Evolutionary conservation across 2,329 filamentous ascomycete genomes (phyloP).

Genomic region (Endoconidiophora polonica): DNA sequence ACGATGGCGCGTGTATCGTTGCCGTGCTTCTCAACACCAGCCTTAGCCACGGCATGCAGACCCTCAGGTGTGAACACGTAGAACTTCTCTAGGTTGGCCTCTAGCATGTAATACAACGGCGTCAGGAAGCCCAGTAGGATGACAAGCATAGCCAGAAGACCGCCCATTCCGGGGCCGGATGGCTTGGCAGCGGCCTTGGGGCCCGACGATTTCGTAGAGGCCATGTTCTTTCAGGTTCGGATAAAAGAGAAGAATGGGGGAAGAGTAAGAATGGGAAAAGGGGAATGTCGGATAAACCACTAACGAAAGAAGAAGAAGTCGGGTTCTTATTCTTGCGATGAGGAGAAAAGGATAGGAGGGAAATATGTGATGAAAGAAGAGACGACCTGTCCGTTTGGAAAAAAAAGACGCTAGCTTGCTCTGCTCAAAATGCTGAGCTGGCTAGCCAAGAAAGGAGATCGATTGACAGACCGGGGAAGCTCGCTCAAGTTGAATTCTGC

Average conservation of each 20-base stretch:
- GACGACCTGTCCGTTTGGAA: background rate
- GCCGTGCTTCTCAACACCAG: slow-evolving; percentile 50
- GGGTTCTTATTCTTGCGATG: no score
- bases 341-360: background rate
- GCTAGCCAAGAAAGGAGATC: background rate
- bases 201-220: slow-evolving; percentile 2
- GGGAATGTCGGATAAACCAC: background rate
- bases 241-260: background rate
- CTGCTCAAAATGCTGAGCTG: no score
- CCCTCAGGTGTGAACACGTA: slow-evolving; percentile 60
- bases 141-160: slow-evolving; percentile 32
- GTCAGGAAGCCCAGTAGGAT: slow-evolving; percentile 37
- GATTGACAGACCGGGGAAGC: background rate
- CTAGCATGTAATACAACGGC: slow-evolving; percentile 36
- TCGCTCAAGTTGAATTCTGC: slow-evolving; percentile 14
- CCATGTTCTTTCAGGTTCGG: slow-evolving; percentile 2
- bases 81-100: slow-evolving; percentile 44
- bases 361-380: background rate
- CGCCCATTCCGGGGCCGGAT: slow-evolving; percentile 17
- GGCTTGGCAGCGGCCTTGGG: slow-evolving; percentile 10
- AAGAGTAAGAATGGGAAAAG: background rate
- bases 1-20: slow-evolving; percentile 59
- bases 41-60: slow-evolving; percentile 50
- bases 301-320: background rate
- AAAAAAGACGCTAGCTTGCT: background rate